phyloP scores from a whole-genome alignment of 306 rosid genomes.

The Castanopsis chinensis region DNA sequence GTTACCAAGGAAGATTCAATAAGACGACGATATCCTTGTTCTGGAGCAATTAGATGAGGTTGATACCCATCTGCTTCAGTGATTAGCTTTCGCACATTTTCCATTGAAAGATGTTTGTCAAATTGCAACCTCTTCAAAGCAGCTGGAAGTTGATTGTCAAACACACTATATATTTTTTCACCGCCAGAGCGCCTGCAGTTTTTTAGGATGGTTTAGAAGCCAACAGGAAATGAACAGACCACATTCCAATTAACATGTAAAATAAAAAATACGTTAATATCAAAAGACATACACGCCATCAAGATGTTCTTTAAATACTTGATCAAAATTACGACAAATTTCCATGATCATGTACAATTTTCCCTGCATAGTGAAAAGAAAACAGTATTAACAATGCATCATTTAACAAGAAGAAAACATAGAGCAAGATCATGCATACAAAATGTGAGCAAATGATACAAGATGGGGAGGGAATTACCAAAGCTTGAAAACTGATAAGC shows the following conservation, averaged over 20 bases:
- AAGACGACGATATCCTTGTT: conserved; percentile 92
- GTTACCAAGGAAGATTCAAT: conserved; percentile 75
- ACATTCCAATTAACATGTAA: conserved; percentile 4
- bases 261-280: conserved; percentile 4
- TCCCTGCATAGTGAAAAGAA: conserved; percentile 48
- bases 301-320: conserved; percentile 84
- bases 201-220: conserved; percentile 1
- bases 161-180: conserved; percentile 77
- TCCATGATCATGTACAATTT: conserved; percentile 87
- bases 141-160: conserved; percentile 95
- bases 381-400: not conserved
- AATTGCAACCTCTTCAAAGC: conserved; percentile 91
- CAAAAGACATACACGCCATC: conserved; percentile 75
- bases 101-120: conserved; percentile 94
- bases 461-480: not conserved
- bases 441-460: too few species aligned
- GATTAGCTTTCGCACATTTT: conserved; percentile 78
- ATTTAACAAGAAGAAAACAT: not conserved
- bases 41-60: conserved; percentile 95
- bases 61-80: conserved; percentile 99
- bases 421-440: not conserved
- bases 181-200: conserved; percentile 82
- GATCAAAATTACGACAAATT: conserved; percentile 83
- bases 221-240: not conserved
- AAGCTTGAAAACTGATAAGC: not conserved